Evolutionary conservation across 768 basidiomycete species (phyloP).

Genomic region (Phanerochaete sordida): DNA sequence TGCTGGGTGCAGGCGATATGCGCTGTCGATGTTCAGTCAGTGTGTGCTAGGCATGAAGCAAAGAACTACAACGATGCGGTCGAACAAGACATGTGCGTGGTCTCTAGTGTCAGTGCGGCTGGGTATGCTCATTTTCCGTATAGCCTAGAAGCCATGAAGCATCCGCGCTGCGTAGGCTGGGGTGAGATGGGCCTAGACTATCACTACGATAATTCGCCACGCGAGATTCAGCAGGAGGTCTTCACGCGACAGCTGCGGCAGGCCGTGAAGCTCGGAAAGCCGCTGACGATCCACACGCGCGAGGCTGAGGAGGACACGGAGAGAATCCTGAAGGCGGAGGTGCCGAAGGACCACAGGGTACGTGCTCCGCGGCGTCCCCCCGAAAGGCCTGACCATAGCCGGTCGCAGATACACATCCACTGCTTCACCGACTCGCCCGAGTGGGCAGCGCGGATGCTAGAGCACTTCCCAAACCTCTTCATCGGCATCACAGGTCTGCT

Average conservation of each 20-base stretch:
- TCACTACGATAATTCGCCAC: constrained; percentile 77
- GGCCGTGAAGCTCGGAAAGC: constrained; percentile 67
- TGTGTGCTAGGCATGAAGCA: constrained; percentile 60
- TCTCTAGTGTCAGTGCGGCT: background rate
- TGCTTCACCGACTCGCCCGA: constrained; percentile 84
- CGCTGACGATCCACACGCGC: constrained; percentile 82
- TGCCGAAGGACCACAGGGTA: constrained; percentile 69
- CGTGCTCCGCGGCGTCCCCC: constrained; percentile 8
- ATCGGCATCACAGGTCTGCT: constrained; percentile 74
- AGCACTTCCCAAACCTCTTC: constrained; percentile 76
- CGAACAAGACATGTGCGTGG: constrained; percentile 62
- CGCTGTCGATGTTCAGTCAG: background rate
- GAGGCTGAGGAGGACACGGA: constrained; percentile 85
- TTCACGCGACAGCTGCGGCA: constrained; percentile 65
- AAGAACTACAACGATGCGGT: constrained; percentile 62
- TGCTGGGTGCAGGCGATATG: constrained; percentile 9
- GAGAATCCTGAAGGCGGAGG: constrained; percentile 68
- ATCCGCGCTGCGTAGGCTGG: constrained; percentile 83
- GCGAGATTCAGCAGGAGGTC: constrained; percentile 60
- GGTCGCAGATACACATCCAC: constrained; percentile 71
- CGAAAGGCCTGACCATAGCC: background rate
- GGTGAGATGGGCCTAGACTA: constrained; percentile 89
- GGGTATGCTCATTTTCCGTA: background rate
- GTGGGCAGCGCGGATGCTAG: constrained; percentile 67
- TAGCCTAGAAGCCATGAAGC: constrained; percentile 71